Conservation (phyloP, 192 early-diverging fungal species). For the Gaertneriomyces sp. region DNA sequence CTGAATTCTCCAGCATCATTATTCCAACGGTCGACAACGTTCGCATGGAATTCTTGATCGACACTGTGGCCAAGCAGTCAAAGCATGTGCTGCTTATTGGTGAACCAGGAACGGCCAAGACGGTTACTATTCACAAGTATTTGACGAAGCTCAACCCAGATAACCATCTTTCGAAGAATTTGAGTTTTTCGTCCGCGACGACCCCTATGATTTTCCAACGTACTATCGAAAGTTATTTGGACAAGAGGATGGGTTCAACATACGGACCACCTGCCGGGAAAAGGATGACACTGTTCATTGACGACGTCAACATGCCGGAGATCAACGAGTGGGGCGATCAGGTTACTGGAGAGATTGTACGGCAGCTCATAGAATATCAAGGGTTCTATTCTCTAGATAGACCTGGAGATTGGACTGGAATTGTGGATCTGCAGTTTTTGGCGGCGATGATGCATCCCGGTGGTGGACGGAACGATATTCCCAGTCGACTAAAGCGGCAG, state of each 20-base stretch:
- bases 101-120: constrained; percentile 64
- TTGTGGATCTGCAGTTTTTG: constrained; percentile 59
- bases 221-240: constrained; percentile 62
- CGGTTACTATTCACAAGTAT: constrained; percentile 57
- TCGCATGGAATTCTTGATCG: constrained; percentile 58
- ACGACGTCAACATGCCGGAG: constrained; percentile 67
- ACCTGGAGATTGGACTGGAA: constrained; percentile 63
- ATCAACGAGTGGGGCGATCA: constrained; percentile 71
- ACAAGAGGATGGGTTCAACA: constrained; percentile 64
- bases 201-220: constrained; percentile 65
- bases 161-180: constrained; percentile 57
- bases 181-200: constrained; percentile 59
- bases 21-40: constrained; percentile 66
- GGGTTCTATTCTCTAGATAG: constrained; percentile 64
- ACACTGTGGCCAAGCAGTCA: constrained; percentile 52
- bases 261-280: constrained; percentile 66
- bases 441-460: constrained; percentile 68
- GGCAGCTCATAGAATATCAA: constrained; percentile 64
- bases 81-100: constrained; percentile 61
- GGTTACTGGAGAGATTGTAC: constrained; percentile 57
- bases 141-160: constrained; percentile 59
- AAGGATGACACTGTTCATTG: constrained; percentile 63
- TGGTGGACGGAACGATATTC: constrained; percentile 64
- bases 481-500: constrained; percentile 54
- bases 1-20: constrained; percentile 63